phyloP scores from a whole-genome alignment of 2,329 filamentous ascomycete genomes.

The Trichoderma pleuroti region DNA sequence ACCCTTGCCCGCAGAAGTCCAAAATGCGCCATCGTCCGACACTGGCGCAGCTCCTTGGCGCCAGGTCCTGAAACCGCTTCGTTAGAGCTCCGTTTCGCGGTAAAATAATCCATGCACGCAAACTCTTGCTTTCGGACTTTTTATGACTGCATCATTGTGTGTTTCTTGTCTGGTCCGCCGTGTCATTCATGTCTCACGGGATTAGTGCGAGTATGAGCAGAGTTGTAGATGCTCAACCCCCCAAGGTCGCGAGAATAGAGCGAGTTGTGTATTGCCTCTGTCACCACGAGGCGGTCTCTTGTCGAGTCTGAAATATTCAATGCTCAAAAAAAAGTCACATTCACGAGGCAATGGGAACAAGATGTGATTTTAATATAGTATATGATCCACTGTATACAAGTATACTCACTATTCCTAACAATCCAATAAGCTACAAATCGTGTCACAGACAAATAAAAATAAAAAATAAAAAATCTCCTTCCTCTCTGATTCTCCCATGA shows the following conservation, averaged over 20 bases:
- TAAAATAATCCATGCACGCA: not conserved
- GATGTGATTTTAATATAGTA: not conserved
- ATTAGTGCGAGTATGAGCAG: not conserved
- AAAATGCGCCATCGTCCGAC: not conserved
- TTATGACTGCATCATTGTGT: not conserved
- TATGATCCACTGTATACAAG: slow-evolving; percentile 18
- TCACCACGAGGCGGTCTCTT: not conserved
- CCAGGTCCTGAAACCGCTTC: slow-evolving; percentile 1
- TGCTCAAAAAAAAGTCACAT: not conserved
- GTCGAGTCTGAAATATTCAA: not conserved
- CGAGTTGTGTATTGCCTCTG: not conserved
- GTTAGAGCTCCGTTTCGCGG: slow-evolving; percentile 3
- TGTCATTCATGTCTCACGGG: not conserved
- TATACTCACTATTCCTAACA: slow-evolving; percentile 17
- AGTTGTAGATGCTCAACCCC: not conserved
- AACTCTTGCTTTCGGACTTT: not conserved
- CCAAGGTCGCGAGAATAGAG: not conserved
- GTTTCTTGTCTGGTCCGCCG: not conserved
- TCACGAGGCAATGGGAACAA: not conserved
- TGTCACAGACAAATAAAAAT: slow-evolving; percentile 16
- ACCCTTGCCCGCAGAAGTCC: not conserved
- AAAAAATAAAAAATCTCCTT: slow-evolving; percentile 8
- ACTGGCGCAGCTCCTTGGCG: slow-evolving; percentile 2
- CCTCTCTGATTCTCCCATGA: slow-evolving; percentile 12
- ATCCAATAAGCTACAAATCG: slow-evolving; percentile 18